Evolutionary conservation across 2,329 filamentous ascomycete genomes (phyloP).

Genomic region (Lachnellula subtilissima): DNA sequence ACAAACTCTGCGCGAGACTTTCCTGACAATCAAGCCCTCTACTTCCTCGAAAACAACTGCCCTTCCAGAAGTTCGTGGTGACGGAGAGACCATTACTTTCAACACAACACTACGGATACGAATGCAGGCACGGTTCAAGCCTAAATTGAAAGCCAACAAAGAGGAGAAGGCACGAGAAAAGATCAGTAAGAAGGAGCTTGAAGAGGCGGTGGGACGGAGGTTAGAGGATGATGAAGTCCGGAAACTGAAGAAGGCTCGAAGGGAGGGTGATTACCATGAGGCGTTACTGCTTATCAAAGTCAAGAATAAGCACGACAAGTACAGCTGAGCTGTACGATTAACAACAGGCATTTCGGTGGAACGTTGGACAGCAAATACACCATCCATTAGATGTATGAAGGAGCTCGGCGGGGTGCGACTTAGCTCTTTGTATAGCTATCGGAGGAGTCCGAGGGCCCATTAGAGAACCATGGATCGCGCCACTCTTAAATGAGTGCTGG

Average conservation of each 20-base stretch:
- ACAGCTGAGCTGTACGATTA: constrained; percentile 36
- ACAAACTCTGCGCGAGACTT: constrained; percentile 68
- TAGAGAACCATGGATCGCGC: background rate
- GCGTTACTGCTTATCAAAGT: constrained; percentile 79
- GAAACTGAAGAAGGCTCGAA: constrained; percentile 73
- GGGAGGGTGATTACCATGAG: constrained; percentile 88
- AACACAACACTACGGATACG: constrained; percentile 73
- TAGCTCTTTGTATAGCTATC: background rate
- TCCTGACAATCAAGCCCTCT: constrained; percentile 57
- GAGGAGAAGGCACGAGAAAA: constrained; percentile 81
- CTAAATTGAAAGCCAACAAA: constrained; percentile 70
- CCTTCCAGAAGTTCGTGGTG: constrained; percentile 66
- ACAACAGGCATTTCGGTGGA: background rate
- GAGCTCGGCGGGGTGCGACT: background rate
- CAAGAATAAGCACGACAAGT: constrained; percentile 92
- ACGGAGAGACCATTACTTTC: constrained; percentile 63
- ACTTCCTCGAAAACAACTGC: constrained; percentile 42
- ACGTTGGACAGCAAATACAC: background rate
- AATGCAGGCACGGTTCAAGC: constrained; percentile 96
- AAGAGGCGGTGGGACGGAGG: constrained; percentile 70
- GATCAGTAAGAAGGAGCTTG: constrained; percentile 79
- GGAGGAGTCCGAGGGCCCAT: background rate
- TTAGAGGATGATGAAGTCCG: constrained; percentile 83
- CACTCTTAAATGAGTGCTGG: no score
- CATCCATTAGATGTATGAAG: background rate